Base-by-base conservation (phyloP, 495 filamentous ascomycete genomes). In the Darksidea phi region DNA sequence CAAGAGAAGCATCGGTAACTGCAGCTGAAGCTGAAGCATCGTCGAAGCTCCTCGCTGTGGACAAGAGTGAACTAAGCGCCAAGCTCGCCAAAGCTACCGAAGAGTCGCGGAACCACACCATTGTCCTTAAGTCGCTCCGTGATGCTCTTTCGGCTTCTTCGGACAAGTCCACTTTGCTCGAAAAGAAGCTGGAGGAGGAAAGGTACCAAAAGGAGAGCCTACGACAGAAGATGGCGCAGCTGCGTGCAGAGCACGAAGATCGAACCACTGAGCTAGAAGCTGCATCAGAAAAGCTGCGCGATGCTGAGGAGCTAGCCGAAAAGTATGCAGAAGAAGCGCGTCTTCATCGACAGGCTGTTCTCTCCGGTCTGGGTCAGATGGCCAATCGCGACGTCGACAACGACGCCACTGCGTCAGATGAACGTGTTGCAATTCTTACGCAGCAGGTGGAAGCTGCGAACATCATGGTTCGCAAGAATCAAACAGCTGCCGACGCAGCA, bases 291-390 rank as follows among this genome's bases (percentile, higher is more conserved):
- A 86, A 88, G 38, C 74, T 97, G 36, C 82, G 83, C 26, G 91
- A 97, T 73, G 84, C 90, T 11, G 92, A 99, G 74, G 92, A 97
- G 70, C 72, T 97, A 26, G 87, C 89, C n/a, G 90, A 94, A 56
- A 89, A 83, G 42, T 84, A 95, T 70, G 88, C 91, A 13, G 86
- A 84, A 59, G 95, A 99, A 73, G 94, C 95, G 0, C 81, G 86
- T 42, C 86, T 87, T 41, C 93, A 97, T 66, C 90, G 90, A 50
- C 78, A 89, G 63, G 91, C 89, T 28, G 84, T 99, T 47, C 75
- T 96, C 25, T 79, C 84, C 17, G 95, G 95, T 1, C 80, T 99
- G 11, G 88, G 91, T 54, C 90, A 86, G 72, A 78, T 89, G 24
- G 69, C 78, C 25, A 66, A 70, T 2, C 79, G 79, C 53, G 81